Conservation (phyloP, 495 filamentous ascomycete genomes). For the Elaphomyces granulatus region DNA sequence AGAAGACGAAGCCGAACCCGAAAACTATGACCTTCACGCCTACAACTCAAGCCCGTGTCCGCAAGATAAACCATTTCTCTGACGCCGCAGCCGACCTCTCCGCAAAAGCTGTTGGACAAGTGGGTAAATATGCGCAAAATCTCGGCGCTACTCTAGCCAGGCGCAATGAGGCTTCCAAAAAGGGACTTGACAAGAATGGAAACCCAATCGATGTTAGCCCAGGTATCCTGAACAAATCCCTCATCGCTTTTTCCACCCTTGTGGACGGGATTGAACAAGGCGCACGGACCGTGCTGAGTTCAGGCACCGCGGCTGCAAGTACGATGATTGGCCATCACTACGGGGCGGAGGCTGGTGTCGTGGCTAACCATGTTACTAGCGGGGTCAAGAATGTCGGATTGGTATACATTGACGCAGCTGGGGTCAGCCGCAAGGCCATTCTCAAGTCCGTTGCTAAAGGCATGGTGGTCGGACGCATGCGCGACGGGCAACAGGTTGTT, state of each 20-base stretch:
- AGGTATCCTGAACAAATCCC: constrained; percentile 78
- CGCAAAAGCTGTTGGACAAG: constrained; percentile 72
- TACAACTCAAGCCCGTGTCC: constrained; percentile 66
- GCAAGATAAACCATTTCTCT: constrained; percentile 73
- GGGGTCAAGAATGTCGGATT: constrained; percentile 91
- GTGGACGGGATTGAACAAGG: constrained; percentile 86
- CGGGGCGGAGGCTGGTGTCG: constrained; percentile 64
- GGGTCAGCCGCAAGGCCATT: constrained; percentile 75
- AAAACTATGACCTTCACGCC: constrained; percentile 83
- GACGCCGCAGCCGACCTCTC: constrained; percentile 61
- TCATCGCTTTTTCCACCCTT: constrained; percentile 94
- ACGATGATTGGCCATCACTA: constrained; percentile 73
- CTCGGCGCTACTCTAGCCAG: constrained; percentile 61
- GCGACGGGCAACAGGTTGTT: constrained; percentile 68
- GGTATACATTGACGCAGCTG: constrained; percentile 94
- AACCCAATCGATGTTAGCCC: constrained; percentile 63
- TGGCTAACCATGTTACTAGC: constrained; percentile 59
- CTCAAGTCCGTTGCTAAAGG: constrained; percentile 91
- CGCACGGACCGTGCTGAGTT: constrained; percentile 56
- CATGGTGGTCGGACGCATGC: constrained; percentile 89
- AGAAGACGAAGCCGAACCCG: constrained; percentile 55
- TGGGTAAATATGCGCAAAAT: constrained; percentile 71
- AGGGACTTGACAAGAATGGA: constrained; percentile 50
- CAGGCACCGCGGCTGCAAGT: constrained; percentile 59
- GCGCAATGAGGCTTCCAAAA: constrained; percentile 40